These are phyloP conservation scores for Xanthoconium stramineum DNA, from an alignment of 768 basidiomycete species.

Conservation along the genomic window DNA sequence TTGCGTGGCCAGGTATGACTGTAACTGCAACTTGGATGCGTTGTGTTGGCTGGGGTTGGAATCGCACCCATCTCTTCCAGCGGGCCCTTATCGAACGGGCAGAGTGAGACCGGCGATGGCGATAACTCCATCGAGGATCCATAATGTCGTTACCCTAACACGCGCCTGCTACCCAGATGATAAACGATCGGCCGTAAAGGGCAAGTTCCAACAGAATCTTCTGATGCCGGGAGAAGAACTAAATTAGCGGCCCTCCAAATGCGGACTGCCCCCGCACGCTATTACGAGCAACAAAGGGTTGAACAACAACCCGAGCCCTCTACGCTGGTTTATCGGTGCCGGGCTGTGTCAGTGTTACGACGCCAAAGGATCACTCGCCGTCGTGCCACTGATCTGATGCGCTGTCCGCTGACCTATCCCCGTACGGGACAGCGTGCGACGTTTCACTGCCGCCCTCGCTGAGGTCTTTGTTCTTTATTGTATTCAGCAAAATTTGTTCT, in stretches of 20 bases:
- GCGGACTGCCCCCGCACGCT: conserved; percentile 1
- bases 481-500: conserved; percentile 30
- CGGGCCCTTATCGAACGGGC: conserved; percentile 2
- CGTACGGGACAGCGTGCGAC: not conserved
- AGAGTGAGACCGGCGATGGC: conserved; percentile 5
- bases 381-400: not conserved
- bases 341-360: conserved; percentile 15
- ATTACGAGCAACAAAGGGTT: too few relatives aligned
- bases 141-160: not conserved
- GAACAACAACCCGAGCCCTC: not conserved
- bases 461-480: conserved; percentile 1
- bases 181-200: conserved; percentile 17
- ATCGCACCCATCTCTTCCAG: not conserved
- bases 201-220: conserved; percentile 31
- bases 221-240: conserved; percentile 17
- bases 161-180: conserved; percentile 14
- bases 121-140: conserved; percentile 9
- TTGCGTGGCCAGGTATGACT: too few relatives aligned
- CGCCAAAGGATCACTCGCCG: conserved; percentile 1
- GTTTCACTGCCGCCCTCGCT: not conserved
- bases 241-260: not conserved
- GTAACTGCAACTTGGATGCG: too few relatives aligned
- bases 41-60: not conserved
- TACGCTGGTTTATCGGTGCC: conserved; percentile 10
- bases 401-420: conserved; percentile 2